Base-by-base conservation (phyloP, 352 stramenopile species). In the Globisporangium lucens region DNA sequence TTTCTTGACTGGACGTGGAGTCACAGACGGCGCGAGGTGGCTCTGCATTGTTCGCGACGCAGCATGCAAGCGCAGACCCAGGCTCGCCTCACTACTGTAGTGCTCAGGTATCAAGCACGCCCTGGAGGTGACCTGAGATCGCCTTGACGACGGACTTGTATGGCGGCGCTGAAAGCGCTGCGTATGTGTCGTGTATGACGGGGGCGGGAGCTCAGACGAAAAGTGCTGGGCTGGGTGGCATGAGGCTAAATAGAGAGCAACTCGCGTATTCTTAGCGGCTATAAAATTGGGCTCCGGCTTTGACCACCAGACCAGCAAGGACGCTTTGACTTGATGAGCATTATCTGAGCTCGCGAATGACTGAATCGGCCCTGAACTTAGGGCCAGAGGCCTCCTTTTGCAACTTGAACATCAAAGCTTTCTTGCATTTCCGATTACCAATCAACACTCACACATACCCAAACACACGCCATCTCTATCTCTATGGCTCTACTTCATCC, bases 21-120 rank as follows among this genome's bases (percentile, higher is more conserved):
- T 92, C 56, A 90, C 75, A 17, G 84, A 79, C 59, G 82, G 79
- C 30, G 84, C 77, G 67, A 92, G 75, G 55, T 80, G 84, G 52
- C 76, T 74, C 49, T 72, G 51, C 66, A 71, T 71, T 4, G 12
- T 52, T 3, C 0, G 9, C 22, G 8, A 15, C n/a, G 33, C 4
- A 35, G 35, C 35, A 62, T 62, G 33, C 56, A 12, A 15, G 53
- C 22, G 15, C 43, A 51, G 3, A 51, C 17, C 17, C n/a, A 51
- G 43, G 15, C 5, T 22, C 6, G 43, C 43, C 1, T 20, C 17
- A 12, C 43, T 10, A 4, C 2, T 24, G 24, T 10, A 43, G 36
- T 17, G 36, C 36, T 43, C 10, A 43, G 36, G 36, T 43, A 12
- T 43, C 10, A 12, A 38, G 35, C 41, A 51, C n/a, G 43, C 17